Base-by-base conservation (phyloP, 2,329 filamentous ascomycete genomes). In the Elsinoe necatrix region DNA sequence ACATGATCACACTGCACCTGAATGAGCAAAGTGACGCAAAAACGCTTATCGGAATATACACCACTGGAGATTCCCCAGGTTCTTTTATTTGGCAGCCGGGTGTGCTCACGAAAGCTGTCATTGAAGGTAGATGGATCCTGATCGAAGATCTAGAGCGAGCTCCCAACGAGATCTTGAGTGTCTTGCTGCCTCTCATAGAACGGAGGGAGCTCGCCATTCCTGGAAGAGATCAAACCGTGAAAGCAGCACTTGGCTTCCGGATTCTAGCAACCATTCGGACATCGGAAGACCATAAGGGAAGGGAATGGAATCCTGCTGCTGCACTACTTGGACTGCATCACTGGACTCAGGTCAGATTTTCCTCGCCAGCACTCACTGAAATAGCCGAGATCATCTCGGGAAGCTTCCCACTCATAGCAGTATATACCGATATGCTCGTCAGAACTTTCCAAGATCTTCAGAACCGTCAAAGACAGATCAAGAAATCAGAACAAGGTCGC, bases 1-100 rank as follows among this genome's bases (percentile, higher is more conserved):
- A 81, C 58, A 90, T 98, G 83, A 86, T 98, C 54, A 97, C 92
- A 2, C 77, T 99, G 27, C 92, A 98, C 71, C 77, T 99, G 31
- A 98, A 98, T 68, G 93, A 97, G 71, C 95, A 99, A 71, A 97
- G 91, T 1, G 93, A 99, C 71, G 91, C 92, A 0, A 99, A 98
- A 71, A 87, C 95, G 75, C 81, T 99, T 39, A 83, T 98, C 61
- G 93, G 93, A 2, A 83, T 97, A 68, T 97, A 99, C 71, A 88
- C 92, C 1, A 93, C 90, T 20, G 91, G 90, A 58, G 82, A 86
- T 14, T 87, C 85, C 59, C 91, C 90, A 1, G 91, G 91, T 1
- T 91, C 88, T 8, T 98, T 98, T 68, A 81, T 82, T 52, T 99
- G 93, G 93, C 83, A 88, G 59, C 83, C 93, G 2, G 93, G 93